Percentiles rank a stretch among this genome's conserved stretches.
Evolutionary conservation across 331 rosid genomes (phyloP).

Genomic region (Stylosanthes scabra): DNA sequence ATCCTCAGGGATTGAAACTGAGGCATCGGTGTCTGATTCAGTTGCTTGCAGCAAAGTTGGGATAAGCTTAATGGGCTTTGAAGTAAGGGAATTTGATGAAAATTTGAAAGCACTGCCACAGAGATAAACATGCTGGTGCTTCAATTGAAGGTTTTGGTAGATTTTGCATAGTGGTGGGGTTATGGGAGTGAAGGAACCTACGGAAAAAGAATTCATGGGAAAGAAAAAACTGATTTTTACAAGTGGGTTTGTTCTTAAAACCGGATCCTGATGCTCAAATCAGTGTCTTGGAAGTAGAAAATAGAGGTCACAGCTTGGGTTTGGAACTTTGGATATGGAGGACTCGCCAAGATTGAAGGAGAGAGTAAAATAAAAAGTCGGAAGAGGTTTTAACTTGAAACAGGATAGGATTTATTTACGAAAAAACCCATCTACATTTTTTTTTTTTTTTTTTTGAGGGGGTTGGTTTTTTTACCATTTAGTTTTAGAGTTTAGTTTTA

Average conservation of each 20-base stretch:
- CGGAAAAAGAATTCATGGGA: slow-evolving; percentile 71
- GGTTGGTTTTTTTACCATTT: too few relatives aligned
- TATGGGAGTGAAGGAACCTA: slow-evolving; percentile 40
- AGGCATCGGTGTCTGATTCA: slow-evolving; percentile 42
- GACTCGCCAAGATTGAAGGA: not conserved
- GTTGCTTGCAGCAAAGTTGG: slow-evolving; percentile 33
- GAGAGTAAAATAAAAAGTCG: not conserved
- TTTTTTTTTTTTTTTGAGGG: too few relatives aligned
- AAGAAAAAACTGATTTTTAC: slow-evolving; percentile 8
- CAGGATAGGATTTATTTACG: not conserved
- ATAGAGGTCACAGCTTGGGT: not conserved
- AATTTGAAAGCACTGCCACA: not conserved
- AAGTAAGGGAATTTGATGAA: slow-evolving; percentile 32
- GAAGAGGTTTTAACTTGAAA: not conserved
- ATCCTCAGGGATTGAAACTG: slow-evolving; percentile 60
- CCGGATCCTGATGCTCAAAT: not conserved
- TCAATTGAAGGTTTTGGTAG: slow-evolving; percentile 39
- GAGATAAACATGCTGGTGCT: slow-evolving; percentile 23
- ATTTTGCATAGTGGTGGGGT: slow-evolving; percentile 41
- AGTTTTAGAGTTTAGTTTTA: too few relatives aligned
- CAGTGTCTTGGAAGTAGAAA: not conserved
- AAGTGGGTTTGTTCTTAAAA: not conserved
- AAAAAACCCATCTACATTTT: too few relatives aligned
- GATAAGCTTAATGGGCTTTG: slow-evolving; percentile 20
- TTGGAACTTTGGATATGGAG: not conserved